Percentiles rank a stretch among this genome's conserved stretches.
These are phyloP conservation scores for Lomentospora prolificans DNA, from an alignment of 2,329 filamentous ascomycete species.

Conservation along the genomic window DNA sequence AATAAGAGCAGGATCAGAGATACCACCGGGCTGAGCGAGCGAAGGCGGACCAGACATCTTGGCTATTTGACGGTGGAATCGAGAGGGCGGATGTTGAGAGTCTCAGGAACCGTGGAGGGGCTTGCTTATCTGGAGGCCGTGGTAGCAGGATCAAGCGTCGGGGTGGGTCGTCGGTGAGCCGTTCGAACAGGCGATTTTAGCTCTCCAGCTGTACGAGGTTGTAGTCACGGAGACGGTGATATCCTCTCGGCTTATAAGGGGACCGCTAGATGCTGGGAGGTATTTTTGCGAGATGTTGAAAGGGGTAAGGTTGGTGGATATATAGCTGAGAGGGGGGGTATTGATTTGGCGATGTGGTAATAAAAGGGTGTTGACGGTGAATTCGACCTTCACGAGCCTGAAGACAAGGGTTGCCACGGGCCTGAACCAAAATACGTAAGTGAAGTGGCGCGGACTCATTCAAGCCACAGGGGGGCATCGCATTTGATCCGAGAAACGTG, in stretches of 20 bases:
- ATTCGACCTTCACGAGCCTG: slow-evolving; percentile 7
- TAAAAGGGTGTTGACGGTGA: slow-evolving; percentile 6
- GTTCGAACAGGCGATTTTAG: neutral
- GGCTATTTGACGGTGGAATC: neutral
- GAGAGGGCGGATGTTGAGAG: neutral
- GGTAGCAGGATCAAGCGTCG: neutral
- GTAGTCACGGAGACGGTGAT: neutral
- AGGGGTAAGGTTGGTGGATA: neutral
- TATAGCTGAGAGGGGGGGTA: neutral
- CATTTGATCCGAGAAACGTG: too few relatives aligned
- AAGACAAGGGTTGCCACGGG: slow-evolving; percentile 3
- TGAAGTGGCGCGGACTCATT: neutral
- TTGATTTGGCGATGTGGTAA: slow-evolving; percentile 3
- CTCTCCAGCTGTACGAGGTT: neutral
- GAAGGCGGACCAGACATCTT: slow-evolving; percentile 6
- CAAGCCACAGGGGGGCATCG: neutral
- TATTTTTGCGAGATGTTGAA: neutral
- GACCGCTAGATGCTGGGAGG: neutral
- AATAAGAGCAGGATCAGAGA: slow-evolving; percentile 58
- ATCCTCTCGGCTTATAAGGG: neutral
- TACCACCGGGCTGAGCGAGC: slow-evolving; percentile 36
- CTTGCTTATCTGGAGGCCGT: neutral
- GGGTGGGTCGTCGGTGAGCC: neutral
- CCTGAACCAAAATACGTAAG: neutral
- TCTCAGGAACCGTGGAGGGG: neutral